phyloP scores from a whole-genome alignment of 1,284 basidiomycete genomes.

The Microbotryum scabiosae region DNA sequence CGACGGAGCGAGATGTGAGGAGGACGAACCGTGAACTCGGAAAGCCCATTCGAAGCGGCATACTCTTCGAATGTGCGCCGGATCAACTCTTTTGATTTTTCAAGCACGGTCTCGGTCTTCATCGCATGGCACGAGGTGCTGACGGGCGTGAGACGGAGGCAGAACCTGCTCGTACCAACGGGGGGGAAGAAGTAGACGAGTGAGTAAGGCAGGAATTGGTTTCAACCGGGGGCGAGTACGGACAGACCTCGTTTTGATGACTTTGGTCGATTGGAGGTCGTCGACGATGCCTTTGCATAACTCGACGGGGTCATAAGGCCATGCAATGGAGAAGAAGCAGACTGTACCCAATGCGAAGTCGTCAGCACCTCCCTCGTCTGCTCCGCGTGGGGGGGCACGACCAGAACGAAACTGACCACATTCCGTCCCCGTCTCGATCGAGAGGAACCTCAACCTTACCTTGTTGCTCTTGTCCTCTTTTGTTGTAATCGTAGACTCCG shows the following conservation, averaged over 20 bases:
- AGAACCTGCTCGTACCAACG: neutral
- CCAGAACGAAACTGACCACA: constrained; percentile 11
- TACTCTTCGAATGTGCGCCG: neutral
- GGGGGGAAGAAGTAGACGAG: neutral
- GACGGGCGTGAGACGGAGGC: neutral
- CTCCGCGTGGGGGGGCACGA: too few species aligned
- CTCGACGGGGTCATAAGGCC: constrained; percentile 30
- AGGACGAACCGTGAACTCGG: too few species aligned
- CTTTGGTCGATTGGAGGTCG: constrained; percentile 17
- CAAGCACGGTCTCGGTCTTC: neutral
- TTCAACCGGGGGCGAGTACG: neutral
- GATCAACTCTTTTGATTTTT: neutral
- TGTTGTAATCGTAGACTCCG: neutral
- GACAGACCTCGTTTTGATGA: constrained; percentile 18
- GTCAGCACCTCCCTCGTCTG: neutral
- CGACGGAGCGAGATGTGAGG: constrained; percentile 12
- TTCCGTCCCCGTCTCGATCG: constrained; percentile 25
- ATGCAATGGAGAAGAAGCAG: constrained; percentile 22
- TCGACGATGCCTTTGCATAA: constrained; percentile 20
- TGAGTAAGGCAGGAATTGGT: neutral
- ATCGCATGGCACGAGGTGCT: neutral
- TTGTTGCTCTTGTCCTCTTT: constrained; percentile 10
- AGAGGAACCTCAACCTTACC: constrained; percentile 17
- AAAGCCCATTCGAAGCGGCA: neutral
- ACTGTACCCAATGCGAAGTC: neutral